Evolutionary conservation across 352 stramenopile genomes (phyloP).

Genomic region (Discostella stelligera): DNA sequence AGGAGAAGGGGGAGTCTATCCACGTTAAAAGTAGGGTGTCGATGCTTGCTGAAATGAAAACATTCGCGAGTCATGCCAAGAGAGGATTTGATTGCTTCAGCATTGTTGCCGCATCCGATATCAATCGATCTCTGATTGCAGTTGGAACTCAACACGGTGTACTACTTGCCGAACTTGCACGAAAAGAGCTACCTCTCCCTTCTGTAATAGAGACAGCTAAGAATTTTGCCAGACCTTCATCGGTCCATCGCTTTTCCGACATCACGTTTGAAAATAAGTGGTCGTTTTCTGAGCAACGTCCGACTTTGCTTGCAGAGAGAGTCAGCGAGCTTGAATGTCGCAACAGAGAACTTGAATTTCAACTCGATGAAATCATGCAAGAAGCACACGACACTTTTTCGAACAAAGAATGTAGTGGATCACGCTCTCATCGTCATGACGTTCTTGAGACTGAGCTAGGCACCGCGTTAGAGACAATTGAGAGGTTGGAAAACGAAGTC

Average conservation of each 20-base stretch:
- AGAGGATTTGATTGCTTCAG: slow-evolving; percentile 15
- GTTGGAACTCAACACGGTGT: slow-evolving; percentile 43
- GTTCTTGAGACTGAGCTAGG: slow-evolving; percentile 31
- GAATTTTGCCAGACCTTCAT: background rate
- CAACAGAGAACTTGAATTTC: slow-evolving; percentile 17
- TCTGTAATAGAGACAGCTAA: slow-evolving; percentile 9
- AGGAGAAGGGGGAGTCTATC: slow-evolving; percentile 16
- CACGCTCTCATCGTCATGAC: slow-evolving; percentile 13
- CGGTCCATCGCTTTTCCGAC: background rate
- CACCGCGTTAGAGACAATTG: slow-evolving; percentile 8
- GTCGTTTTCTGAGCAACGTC: background rate
- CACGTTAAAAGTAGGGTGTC: slow-evolving; percentile 23
- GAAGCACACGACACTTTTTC: slow-evolving; percentile 2
- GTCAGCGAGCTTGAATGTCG: slow-evolving; percentile 14
- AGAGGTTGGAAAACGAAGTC: slow-evolving; percentile 22
- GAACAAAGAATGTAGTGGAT: background rate
- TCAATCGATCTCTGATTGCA: slow-evolving; percentile 30
- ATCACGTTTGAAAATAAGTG: background rate
- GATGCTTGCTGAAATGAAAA: slow-evolving; percentile 20
- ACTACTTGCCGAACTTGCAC: slow-evolving; percentile 26
- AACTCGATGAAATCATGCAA: slow-evolving; percentile 9
- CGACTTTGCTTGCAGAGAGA: background rate
- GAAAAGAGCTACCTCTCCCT: slow-evolving; percentile 8
- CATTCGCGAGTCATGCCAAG: slow-evolving; percentile 5
- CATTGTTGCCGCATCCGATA: slow-evolving; percentile 15